phyloP scores from a whole-genome alignment of 352 stramenopile species.

The Paralagenidium karlingii region DNA sequence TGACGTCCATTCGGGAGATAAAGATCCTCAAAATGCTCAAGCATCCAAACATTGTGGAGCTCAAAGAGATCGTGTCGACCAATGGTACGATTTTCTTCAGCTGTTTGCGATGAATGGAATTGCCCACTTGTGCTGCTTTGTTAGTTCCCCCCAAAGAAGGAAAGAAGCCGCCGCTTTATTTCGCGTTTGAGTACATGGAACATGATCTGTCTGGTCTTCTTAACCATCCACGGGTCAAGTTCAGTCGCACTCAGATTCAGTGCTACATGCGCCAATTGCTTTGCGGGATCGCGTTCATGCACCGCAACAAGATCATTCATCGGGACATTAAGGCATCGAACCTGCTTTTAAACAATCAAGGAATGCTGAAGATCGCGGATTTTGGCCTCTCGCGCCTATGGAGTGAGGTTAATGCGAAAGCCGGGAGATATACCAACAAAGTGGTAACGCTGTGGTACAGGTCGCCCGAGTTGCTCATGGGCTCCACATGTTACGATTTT shows the following conservation, averaged over 20 bases:
- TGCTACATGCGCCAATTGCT: constrained; percentile 82
- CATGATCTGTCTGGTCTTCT: constrained; percentile 72
- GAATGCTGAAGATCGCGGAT: constrained; percentile 74
- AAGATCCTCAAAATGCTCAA: constrained; percentile 95
- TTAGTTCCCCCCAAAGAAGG: constrained; percentile 66
- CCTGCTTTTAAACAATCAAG: constrained; percentile 70
- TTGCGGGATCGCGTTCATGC: constrained; percentile 76
- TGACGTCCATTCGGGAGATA: constrained; percentile 95
- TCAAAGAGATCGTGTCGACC: constrained; percentile 92
- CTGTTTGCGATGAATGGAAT: neutral
- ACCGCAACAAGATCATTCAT: constrained; percentile 81
- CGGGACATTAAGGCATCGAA: constrained; percentile 83
- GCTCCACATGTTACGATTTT: constrained; percentile 85
- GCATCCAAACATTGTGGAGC: constrained; percentile 91
- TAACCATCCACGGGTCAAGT: constrained; percentile 74
- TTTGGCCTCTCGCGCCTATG: constrained; percentile 76
- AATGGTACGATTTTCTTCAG: constrained; percentile 8
- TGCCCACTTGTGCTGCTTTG: neutral
- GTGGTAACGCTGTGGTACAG: constrained; percentile 94
- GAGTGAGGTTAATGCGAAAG: constrained; percentile 78
- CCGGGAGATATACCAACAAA: constrained; percentile 88
- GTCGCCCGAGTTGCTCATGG: constrained; percentile 87
- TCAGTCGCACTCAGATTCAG: constrained; percentile 75
- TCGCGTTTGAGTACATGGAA: constrained; percentile 82
- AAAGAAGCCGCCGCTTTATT: constrained; percentile 75